Base-by-base conservation (phyloP, 306 rosid species). In the Macrotyloma uniflorum region DNA sequence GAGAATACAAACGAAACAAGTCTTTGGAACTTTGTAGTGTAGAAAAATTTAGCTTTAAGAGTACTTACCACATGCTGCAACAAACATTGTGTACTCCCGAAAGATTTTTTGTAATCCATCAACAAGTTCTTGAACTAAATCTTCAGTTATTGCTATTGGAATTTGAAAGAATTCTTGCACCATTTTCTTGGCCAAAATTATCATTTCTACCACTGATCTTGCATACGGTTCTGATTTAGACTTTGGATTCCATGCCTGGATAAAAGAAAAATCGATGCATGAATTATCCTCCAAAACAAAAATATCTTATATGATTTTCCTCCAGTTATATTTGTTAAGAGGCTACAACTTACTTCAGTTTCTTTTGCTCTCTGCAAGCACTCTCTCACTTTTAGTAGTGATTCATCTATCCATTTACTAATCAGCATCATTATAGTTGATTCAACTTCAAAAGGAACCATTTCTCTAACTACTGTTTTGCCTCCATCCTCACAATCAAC, bases 191-290 rank as follows among this genome's bases (percentile, higher is more conserved):
- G 96, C 88, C 69, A 87, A 22, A 57, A 54, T 88, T 71, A 89
- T 84, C 26, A 95, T 71, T 89, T 91, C 98, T 69, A 80, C 89
- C 5, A 76, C 96, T 49, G 98, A 91, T 74, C 87, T 90, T 3
- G 95, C 96, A 69, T 86, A 87, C 0, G 97, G 97, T 45, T 95
- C 98, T 0, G 93, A 80, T 82, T 92, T 95, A 18, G 98, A 92
- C 86, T 89, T 95, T 23, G 98, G 98, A 83, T 92, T 95, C 98
- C 98, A 95, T 66, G 92, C 88, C 98, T 94, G 73, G 81, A 67
- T 28, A n/a, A 24, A 72, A 72, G 36, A 28, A 8, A 69, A 58
- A 50, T 13, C 18, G 11, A 65, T 16, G 2, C 8, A 43, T 8
- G 51, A 38, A 42, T 16, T 19, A 79, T 61, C 13, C n/a, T 62